These are phyloP conservation scores for Puccinellia tenuiflora DNA, from an alignment of 176 grass and related monocot species.

Conservation along the genomic window DNA sequence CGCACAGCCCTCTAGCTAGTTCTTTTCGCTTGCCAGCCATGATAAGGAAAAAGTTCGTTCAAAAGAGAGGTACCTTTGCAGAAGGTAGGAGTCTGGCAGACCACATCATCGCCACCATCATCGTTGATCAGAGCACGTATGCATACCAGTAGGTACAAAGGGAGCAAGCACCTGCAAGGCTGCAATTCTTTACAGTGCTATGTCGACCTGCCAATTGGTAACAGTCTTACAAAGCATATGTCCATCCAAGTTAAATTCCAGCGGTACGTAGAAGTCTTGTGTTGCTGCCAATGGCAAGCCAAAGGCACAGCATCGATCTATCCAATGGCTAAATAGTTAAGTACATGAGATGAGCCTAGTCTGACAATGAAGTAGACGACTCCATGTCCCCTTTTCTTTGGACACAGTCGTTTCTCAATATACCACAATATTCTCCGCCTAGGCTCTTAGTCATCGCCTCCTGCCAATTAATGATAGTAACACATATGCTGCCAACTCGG, in stretches of 20 bases:
- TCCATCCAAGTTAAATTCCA: background rate
- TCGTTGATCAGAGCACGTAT: background rate
- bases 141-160: background rate
- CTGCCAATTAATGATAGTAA: background rate
- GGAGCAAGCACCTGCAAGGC: background rate
- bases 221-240: background rate
- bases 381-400: background rate
- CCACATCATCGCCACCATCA: background rate
- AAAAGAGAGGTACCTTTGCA: background rate
- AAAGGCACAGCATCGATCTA: background rate
- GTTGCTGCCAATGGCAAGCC: background rate
- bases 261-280: background rate
- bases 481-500: background rate
- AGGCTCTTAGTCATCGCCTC: background rate
- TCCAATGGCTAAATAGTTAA: background rate
- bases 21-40: no score
- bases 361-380: background rate
- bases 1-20: no score
- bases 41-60: background rate
- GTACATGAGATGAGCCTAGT: background rate
- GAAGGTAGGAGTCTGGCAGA: background rate
- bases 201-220: background rate
- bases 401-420: background rate
- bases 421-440: background rate
- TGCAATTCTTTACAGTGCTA: background rate